Evolutionary conservation across 1,139 yeast species (phyloP).

Genomic region (Meyerozyma sp.): DNA sequence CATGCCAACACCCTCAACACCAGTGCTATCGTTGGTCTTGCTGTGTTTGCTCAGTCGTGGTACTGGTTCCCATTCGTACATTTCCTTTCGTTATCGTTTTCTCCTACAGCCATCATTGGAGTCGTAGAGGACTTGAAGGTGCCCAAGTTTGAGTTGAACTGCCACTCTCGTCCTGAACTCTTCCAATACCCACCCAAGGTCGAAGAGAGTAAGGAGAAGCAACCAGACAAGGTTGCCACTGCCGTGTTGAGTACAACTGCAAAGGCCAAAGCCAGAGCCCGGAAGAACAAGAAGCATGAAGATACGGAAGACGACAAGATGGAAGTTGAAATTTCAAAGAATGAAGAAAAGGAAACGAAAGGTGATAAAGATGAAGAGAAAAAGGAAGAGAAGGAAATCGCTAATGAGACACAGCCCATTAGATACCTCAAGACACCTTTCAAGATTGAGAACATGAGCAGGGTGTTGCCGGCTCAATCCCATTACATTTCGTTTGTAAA

Average conservation of each 20-base stretch:
- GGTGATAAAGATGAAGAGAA: slow-evolving; percentile 11
- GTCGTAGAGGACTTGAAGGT: slow-evolving; percentile 80
- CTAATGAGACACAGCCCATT: slow-evolving; percentile 23
- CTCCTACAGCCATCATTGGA: slow-evolving; percentile 89
- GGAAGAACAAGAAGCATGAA: slow-evolving; percentile 52
- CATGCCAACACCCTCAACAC: slow-evolving; percentile 88
- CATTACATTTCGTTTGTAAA: slow-evolving; percentile 74
- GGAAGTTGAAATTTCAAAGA: slow-evolving; percentile 23
- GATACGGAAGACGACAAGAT: slow-evolving; percentile 30
- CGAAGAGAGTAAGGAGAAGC: slow-evolving; percentile 75
- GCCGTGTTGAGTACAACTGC: slow-evolving; percentile 94
- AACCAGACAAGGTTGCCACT: slow-evolving; percentile 84
- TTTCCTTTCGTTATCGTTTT: slow-evolving; percentile 84
- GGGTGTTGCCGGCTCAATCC: slow-evolving; percentile 90
- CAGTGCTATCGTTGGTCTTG: slow-evolving; percentile 87
- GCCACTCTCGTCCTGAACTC: slow-evolving; percentile 73
- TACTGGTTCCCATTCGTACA: slow-evolving; percentile 98
- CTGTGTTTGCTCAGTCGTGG: slow-evolving; percentile 92
- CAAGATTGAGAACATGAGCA: slow-evolving; percentile 69
- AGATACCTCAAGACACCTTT: slow-evolving; percentile 57
- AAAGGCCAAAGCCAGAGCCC: slow-evolving; percentile 88
- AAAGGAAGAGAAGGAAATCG: slow-evolving; percentile 23
- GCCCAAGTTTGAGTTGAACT: slow-evolving; percentile 77
- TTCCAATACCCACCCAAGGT: slow-evolving; percentile 90
- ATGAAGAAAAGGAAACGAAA: slow-evolving; percentile 9